Conservation (phyloP, 2,329 filamentous ascomycete species). For the Diaporthe sp. region DNA sequence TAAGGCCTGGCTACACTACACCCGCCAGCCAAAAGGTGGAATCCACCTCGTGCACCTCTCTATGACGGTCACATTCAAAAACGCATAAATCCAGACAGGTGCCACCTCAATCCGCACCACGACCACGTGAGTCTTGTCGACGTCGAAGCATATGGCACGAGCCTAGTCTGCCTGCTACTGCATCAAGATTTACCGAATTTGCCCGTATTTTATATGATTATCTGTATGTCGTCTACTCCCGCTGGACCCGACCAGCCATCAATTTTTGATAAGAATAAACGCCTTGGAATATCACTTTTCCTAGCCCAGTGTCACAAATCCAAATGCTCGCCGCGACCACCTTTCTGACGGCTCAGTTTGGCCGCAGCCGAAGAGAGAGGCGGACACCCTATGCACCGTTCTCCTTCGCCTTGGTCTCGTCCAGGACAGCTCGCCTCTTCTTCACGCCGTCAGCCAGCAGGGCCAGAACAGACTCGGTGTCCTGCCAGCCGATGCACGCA, state of each 20-base stretch:
- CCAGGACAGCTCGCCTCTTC: conserved; percentile 71
- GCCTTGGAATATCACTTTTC: conserved; percentile 23
- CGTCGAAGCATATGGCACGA: not conserved
- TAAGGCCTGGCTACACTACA: not conserved
- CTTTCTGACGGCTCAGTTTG: conserved; percentile 1
- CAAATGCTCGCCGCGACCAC: not conserved
- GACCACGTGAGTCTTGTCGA: not conserved
- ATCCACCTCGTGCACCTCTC: not conserved
- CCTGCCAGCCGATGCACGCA: conserved; percentile 95
- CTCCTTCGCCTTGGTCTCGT: conserved; percentile 47
- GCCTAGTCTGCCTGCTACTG: not conserved
- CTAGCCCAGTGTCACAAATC: not conserved
- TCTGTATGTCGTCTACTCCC: not conserved
- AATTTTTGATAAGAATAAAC: conserved; percentile 16
- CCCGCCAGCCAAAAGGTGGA: not conserved
- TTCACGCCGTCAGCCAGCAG: conserved; percentile 85
- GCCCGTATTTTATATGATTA: not conserved
- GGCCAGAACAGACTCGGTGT: conserved; percentile 85
- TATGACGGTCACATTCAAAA: conserved; percentile 35
- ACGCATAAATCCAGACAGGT: not conserved
- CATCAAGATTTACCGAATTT: not conserved
- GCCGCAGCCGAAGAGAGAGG: conserved; percentile 36
- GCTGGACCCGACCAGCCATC: conserved; percentile 2
- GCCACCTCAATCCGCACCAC: not conserved
- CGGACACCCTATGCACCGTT: conserved; percentile 35